These are phyloP conservation scores for Botryosphaeria agaves DNA, from an alignment of 2,329 filamentous ascomycete species.

Conservation along the genomic window DNA sequence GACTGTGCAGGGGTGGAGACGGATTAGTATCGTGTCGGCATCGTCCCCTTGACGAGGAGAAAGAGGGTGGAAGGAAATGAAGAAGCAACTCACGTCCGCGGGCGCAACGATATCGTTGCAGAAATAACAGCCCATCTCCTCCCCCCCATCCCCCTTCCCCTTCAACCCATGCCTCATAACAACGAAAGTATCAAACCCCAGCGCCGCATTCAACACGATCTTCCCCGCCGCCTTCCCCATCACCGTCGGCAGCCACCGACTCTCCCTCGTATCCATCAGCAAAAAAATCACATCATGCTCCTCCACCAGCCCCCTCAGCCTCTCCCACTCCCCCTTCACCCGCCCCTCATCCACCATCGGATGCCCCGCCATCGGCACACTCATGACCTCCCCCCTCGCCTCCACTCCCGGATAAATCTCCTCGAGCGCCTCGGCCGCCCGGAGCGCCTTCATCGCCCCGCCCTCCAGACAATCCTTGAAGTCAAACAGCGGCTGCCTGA, in stretches of 20 bases:
- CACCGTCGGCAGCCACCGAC: conserved; percentile 84
- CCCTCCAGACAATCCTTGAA: conserved; percentile 80
- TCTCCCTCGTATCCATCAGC: conserved; percentile 93
- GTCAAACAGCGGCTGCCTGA: conserved; percentile 80
- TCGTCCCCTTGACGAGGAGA: background rate
- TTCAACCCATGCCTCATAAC: conserved; percentile 87
- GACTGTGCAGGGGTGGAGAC: conserved; percentile 44
- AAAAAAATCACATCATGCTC: conserved; percentile 86
- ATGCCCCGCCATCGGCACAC: conserved; percentile 92
- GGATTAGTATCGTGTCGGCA: too few relatives aligned
- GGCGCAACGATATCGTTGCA: conserved; percentile 96
- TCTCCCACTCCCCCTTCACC: conserved; percentile 57
- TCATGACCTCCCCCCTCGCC: conserved; percentile 59
- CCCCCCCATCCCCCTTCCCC: conserved; percentile 21
- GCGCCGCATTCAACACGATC: conserved; percentile 88
- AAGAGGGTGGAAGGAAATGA: background rate
- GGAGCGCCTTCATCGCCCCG: conserved; percentile 64
- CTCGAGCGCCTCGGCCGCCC: conserved; percentile 62
- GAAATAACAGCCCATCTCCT: conserved; percentile 85
- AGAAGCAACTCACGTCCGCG: conserved; percentile 52
- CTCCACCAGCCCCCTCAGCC: conserved; percentile 56
- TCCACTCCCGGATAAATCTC: conserved; percentile 87
- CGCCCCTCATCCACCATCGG: conserved; percentile 58
- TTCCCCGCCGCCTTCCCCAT: conserved; percentile 90
- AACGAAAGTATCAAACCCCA: conserved; percentile 93